Percentiles rank a stretch among this genome's conserved stretches.
These are phyloP conservation scores for Akanthomyces uredinophilus DNA, from an alignment of 2,329 filamentous ascomycete genomes.

Conservation along the genomic window DNA sequence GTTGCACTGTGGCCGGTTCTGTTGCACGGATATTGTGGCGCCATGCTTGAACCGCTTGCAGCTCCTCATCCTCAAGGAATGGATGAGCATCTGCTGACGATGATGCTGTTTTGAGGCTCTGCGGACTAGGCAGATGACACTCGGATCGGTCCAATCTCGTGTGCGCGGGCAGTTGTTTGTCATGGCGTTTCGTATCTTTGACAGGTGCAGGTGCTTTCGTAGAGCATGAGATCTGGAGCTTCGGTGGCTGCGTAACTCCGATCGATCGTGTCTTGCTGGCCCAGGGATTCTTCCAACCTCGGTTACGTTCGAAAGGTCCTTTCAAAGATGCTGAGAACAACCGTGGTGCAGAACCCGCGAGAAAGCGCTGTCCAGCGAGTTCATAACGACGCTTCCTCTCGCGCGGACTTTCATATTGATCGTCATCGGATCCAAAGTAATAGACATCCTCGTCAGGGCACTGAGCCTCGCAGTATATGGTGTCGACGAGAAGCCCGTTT, in stretches of 20 bases:
- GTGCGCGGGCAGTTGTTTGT: background rate
- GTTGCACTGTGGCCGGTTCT: background rate
- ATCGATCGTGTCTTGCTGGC: constrained; percentile 24
- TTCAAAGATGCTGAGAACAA: constrained; percentile 56
- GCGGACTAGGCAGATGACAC: constrained; percentile 19
- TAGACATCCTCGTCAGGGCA: constrained; percentile 43
- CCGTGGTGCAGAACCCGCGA: constrained; percentile 50
- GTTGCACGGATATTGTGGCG: constrained; percentile 20
- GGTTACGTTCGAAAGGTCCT: constrained; percentile 53
- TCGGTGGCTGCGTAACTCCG: background rate
- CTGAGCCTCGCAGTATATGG: constrained; percentile 43
- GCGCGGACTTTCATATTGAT: constrained; percentile 43
- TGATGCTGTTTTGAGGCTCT: constrained; percentile 20
- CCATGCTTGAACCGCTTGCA: constrained; percentile 31
- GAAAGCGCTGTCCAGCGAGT: constrained; percentile 51
- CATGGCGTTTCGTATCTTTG: background rate
- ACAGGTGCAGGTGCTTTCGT: background rate
- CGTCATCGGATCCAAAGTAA: constrained; percentile 53
- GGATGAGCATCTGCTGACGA: constrained; percentile 11
- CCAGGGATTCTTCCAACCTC: constrained; percentile 52
- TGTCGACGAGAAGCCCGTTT: constrained; percentile 26
- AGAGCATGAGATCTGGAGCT: background rate
- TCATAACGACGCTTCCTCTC: constrained; percentile 52
- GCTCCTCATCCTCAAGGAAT: constrained; percentile 20
- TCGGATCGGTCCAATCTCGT: background rate